A percentile compares a stretch with the other conserved stretches of the same genome.
phyloP scores from a whole-genome alignment of 768 basidiomycete genomes.

The Tremella fuciformis region DNA sequence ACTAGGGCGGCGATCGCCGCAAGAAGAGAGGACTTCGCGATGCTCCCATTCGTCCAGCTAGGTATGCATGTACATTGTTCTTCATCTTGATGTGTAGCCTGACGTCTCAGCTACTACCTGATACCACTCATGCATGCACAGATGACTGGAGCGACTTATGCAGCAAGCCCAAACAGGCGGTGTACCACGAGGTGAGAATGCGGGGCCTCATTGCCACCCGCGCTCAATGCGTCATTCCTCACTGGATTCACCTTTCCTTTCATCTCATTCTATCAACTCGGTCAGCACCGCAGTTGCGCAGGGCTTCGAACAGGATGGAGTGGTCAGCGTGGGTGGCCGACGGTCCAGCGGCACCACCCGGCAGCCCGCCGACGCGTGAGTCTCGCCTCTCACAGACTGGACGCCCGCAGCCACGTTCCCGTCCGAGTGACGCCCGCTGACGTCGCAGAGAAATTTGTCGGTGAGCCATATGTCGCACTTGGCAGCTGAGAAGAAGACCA shows the following conservation, averaged over 20 bases:
- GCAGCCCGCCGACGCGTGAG: conserved; percentile 42
- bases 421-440: conserved; percentile 4
- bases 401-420: neutral
- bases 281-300: too few relatives aligned
- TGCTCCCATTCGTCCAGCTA: too few relatives aligned
- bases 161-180: too few relatives aligned
- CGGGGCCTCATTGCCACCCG: conserved; percentile 1
- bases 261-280: neutral
- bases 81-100: too few relatives aligned
- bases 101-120: too few relatives aligned
- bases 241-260: neutral
- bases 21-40: neutral
- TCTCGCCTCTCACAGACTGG: conserved; percentile 1
- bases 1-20: conserved; percentile 1
- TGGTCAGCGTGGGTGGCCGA: conserved; percentile 1
- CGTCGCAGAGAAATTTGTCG: conserved; percentile 34
- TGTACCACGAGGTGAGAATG: neutral
- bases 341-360: conserved; percentile 26
- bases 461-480: conserved; percentile 13
- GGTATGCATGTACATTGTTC: too few relatives aligned
- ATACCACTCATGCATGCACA: too few relatives aligned
- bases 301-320: neutral
- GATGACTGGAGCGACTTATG: too few relatives aligned
- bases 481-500: neutral
- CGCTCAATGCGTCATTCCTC: neutral